Conservation (phyloP, 495 filamentous ascomycete species). For the Hyaloscypha finlandica region DNA sequence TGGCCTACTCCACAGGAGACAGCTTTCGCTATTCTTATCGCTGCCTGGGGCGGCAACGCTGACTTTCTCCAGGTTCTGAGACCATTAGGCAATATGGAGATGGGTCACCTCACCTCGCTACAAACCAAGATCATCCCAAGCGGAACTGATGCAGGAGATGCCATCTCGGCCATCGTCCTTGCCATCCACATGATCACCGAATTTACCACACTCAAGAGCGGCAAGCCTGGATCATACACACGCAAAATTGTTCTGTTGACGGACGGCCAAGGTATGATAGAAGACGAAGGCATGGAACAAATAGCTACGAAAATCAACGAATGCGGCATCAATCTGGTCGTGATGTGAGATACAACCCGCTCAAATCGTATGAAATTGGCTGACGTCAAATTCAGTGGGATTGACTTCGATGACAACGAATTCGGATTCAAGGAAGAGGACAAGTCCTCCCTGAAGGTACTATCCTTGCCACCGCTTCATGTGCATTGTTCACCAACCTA, state of each 20-base stretch:
- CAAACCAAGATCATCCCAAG: slow-evolving; percentile 63
- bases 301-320: slow-evolving; percentile 72
- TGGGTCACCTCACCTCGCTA: slow-evolving; percentile 68
- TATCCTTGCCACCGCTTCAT: neutral
- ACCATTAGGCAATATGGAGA: slow-evolving; percentile 68
- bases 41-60: neutral
- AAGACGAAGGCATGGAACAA: slow-evolving; percentile 62
- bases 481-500: slow-evolving; percentile 14
- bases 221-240: slow-evolving; percentile 84
- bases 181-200: slow-evolving; percentile 83
- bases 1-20: neutral
- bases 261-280: slow-evolving; percentile 71
- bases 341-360: slow-evolving; percentile 62
- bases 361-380: neutral
- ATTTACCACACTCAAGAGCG: slow-evolving; percentile 50
- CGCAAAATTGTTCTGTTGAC: slow-evolving; percentile 84
- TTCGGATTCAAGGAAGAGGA: slow-evolving; percentile 93
- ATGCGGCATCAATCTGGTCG: slow-evolving; percentile 71
- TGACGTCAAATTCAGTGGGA: slow-evolving; percentile 57
- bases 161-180: slow-evolving; percentile 81
- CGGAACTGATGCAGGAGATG: slow-evolving; percentile 72
- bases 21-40: neutral
- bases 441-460: slow-evolving; percentile 70
- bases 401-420: slow-evolving; percentile 93
- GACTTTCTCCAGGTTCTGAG: slow-evolving; percentile 52